Evolutionary conservation across 768 basidiomycete genomes (phyloP).

Genomic region (Pleurotus djamor): DNA sequence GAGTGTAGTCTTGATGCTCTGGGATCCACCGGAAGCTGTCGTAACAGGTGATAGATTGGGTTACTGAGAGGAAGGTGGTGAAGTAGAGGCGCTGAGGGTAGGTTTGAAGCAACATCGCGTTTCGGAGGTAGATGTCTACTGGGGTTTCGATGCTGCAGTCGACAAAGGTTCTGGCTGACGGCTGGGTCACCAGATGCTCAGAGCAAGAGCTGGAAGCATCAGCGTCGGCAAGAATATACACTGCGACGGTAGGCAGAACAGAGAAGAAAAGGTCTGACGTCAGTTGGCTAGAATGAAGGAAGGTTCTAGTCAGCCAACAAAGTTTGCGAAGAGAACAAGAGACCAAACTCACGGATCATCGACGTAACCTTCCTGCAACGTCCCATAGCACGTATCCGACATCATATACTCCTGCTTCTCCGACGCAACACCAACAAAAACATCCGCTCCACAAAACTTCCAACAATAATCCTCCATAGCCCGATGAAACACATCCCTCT

Average conservation of each 20-base stretch:
- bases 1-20: slow-evolving; percentile 52
- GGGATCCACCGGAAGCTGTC: slow-evolving; percentile 57
- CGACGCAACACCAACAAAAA: slow-evolving; percentile 51
- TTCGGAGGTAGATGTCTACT: slow-evolving; percentile 58
- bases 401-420: slow-evolving; percentile 59
- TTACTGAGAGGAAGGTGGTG: slow-evolving; percentile 48
- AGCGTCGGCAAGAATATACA: slow-evolving; percentile 47
- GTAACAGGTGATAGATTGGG: slow-evolving; percentile 51
- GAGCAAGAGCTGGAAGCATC: slow-evolving; percentile 11
- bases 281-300: slow-evolving; percentile 31
- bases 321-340: neutral
- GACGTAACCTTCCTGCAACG: slow-evolving; percentile 46
- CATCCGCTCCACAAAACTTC: slow-evolving; percentile 44
- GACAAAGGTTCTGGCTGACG: slow-evolving; percentile 28
- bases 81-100: slow-evolving; percentile 51
- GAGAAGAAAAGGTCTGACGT: slow-evolving; percentile 51
- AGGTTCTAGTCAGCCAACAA: neutral
- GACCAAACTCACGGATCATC: slow-evolving; percentile 34
- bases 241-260: slow-evolving; percentile 46
- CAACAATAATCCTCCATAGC: slow-evolving; percentile 45
- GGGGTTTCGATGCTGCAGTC: slow-evolving; percentile 49
- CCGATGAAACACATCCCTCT: neutral
- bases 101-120: slow-evolving; percentile 54
- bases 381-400: slow-evolving; percentile 51
- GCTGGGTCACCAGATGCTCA: slow-evolving; percentile 11